These are phyloP conservation scores for Aspergillus calidoustus DNA, from an alignment of 2,329 filamentous ascomycete genomes.

Conservation along the genomic window DNA sequence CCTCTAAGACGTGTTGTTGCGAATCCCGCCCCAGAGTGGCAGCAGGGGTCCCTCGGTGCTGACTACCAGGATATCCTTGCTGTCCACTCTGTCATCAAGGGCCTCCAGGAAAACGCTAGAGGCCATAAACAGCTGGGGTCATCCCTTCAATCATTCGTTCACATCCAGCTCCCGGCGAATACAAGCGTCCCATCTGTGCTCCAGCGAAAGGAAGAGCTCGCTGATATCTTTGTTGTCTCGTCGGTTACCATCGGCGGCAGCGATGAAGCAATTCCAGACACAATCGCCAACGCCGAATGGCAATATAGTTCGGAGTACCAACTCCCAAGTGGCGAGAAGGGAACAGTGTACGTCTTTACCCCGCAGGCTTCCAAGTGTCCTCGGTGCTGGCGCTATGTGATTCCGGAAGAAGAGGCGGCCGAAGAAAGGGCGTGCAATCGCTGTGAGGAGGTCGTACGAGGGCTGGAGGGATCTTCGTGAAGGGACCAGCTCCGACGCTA, in stretches of 20 bases:
- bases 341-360: constrained; percentile 48
- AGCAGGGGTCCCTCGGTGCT: constrained; percentile 54
- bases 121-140: constrained; percentile 74
- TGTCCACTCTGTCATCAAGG: constrained; percentile 71
- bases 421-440: constrained; percentile 71
- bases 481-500: constrained; percentile 4
- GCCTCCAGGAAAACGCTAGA: constrained; percentile 74
- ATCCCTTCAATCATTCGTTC: constrained; percentile 76
- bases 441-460: constrained; percentile 69
- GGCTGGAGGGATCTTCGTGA: constrained; percentile 31
- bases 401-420: constrained; percentile 50
- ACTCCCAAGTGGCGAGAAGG: constrained; percentile 37
- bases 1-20: constrained; percentile 48
- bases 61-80: constrained; percentile 49
- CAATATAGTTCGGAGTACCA: constrained; percentile 49
- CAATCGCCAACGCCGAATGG: constrained; percentile 44
- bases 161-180: constrained; percentile 35
- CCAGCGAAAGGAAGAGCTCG: constrained; percentile 55
- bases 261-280: constrained; percentile 28
- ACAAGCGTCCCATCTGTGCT: constrained; percentile 28
- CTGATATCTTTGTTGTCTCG: constrained; percentile 71
- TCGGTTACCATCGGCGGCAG: constrained; percentile 58
- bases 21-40: constrained; percentile 39
- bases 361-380: constrained; percentile 72
- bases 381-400: constrained; percentile 86